phyloP scores from a whole-genome alignment of 768 basidiomycete species.

The Boletus vinaceobasis region DNA sequence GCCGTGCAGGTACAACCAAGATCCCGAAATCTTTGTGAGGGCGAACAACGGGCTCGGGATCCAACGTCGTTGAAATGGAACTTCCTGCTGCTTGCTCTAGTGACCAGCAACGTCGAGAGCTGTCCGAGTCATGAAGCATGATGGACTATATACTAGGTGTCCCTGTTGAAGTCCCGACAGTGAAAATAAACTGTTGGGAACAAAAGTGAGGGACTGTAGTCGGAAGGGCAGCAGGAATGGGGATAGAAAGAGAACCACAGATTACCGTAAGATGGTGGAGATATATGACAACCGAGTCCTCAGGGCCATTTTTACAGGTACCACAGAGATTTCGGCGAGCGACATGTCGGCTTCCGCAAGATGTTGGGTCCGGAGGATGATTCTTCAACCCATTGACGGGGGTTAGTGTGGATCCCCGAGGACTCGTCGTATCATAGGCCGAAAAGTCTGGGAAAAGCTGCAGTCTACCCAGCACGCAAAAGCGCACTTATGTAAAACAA shows the following conservation, averaged over 20 bases:
- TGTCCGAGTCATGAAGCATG: conserved; percentile 12
- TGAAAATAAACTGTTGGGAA: neutral
- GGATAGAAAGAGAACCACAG: neutral
- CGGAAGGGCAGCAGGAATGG: conserved; percentile 3
- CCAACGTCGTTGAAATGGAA: neutral
- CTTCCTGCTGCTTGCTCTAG: neutral
- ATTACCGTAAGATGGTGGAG: neutral
- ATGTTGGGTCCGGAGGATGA: neutral
- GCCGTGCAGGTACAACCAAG: conserved; percentile 42
- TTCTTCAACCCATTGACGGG: neutral
- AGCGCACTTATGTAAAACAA: neutral
- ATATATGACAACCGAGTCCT: conserved; percentile 3
- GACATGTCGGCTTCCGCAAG: neutral
- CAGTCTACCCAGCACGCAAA: neutral
- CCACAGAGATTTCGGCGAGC: neutral
- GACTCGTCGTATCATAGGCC: neutral
- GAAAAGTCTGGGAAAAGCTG: neutral
- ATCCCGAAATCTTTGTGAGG: conserved; percentile 38
- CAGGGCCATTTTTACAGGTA: conserved; percentile 19
- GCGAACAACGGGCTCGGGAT: neutral
- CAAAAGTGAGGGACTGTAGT: conserved; percentile 16
- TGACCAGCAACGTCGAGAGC: conserved; percentile 13
- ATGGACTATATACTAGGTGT: neutral
- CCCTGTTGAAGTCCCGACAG: neutral
- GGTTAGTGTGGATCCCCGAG: neutral